Conservation (phyloP, 805 yeast species). For the Debaryomyces prosopidis region DNA sequence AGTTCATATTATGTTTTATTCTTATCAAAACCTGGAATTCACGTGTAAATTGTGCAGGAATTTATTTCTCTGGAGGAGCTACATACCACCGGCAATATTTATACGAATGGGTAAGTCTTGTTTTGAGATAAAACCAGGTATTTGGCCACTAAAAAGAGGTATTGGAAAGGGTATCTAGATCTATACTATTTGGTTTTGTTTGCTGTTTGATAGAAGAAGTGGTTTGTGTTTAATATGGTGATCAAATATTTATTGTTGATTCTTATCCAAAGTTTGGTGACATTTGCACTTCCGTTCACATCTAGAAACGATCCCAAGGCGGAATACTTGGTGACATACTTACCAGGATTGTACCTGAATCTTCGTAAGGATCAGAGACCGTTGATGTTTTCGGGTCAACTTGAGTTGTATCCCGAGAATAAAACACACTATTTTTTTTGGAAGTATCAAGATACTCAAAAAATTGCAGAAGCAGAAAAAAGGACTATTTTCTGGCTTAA, state of each 20-base stretch:
- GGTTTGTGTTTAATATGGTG: background rate
- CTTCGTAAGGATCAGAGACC: slow-evolving; percentile 39
- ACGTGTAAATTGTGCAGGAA: background rate
- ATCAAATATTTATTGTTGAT: slow-evolving; percentile 1
- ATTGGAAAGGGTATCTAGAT: background rate
- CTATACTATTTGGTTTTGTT: background rate
- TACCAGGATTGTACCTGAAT: slow-evolving; percentile 39
- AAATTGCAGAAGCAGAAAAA: slow-evolving; percentile 31
- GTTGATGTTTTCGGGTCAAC: slow-evolving; percentile 65
- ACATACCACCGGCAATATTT: background rate
- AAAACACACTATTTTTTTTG: slow-evolving; percentile 73
- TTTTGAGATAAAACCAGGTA: no score
- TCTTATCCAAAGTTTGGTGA: slow-evolving; percentile 4
- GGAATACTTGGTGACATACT: slow-evolving; percentile 22
- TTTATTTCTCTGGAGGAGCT: background rate
- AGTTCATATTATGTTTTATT: no score
- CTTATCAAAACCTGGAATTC: background rate
- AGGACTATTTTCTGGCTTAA: slow-evolving; percentile 83
- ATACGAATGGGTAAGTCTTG: background rate
- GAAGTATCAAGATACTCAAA: slow-evolving; percentile 52
- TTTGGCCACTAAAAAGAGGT: background rate
- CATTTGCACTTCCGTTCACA: slow-evolving; percentile 5
- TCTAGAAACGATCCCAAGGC: slow-evolving; percentile 3
- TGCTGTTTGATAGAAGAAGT: background rate
- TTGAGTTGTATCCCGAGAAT: slow-evolving; percentile 54